A percentile compares a stretch with the other conserved stretches of the same genome.
Conservation (phyloP, 1,139 yeast genomes). For the Diutina neorugosa region DNA sequence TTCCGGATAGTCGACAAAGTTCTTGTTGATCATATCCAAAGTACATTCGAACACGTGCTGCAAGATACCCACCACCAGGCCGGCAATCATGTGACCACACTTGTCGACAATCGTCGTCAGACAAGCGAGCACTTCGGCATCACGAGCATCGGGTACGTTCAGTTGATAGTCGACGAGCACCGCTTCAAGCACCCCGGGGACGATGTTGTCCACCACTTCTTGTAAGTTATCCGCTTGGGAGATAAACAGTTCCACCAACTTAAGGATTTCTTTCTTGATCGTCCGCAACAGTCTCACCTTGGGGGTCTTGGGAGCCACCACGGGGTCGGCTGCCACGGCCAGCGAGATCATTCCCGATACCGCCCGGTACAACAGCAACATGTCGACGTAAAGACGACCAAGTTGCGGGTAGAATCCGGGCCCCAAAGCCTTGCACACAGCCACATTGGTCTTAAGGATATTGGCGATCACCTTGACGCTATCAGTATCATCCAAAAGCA, state of each 20-base stretch:
- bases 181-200: conserved; percentile 74
- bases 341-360: conserved; percentile 83
- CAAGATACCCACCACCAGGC: conserved; percentile 75
- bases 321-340: conserved; percentile 67
- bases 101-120: conserved; percentile 81
- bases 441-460: conserved; percentile 85
- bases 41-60: conserved; percentile 93
- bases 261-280: conserved; percentile 86
- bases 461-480: conserved; percentile 89
- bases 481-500: conserved; percentile 68
- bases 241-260: conserved; percentile 80
- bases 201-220: conserved; percentile 72
- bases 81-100: conserved; percentile 83
- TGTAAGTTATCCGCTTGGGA: conserved; percentile 80
- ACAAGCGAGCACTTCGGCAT: conserved; percentile 93
- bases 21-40: conserved; percentile 87
- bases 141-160: conserved; percentile 93
- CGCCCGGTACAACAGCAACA: conserved; percentile 82
- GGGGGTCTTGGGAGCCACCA: conserved; percentile 89
- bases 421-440: conserved; percentile 89
- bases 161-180: conserved; percentile 82
- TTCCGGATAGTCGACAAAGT: conserved; percentile 93
- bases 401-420: conserved; percentile 85
- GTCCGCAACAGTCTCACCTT: conserved; percentile 92
- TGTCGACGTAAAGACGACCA: conserved; percentile 75